These are phyloP conservation scores for Garcia nutans DNA, from an alignment of 345 rosid species.

Conservation along the genomic window DNA sequence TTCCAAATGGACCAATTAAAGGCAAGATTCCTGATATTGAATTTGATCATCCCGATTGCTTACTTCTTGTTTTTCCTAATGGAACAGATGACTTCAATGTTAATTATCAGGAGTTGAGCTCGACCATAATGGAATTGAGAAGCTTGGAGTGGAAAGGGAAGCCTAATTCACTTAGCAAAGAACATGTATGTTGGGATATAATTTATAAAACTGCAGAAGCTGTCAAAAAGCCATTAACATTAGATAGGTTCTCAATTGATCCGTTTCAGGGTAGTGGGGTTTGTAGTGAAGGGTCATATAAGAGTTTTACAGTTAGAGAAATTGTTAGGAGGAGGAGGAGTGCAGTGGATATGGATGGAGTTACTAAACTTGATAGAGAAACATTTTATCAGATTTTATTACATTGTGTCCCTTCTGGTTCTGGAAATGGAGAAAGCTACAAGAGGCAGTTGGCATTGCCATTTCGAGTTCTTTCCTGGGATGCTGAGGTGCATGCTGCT, in stretches of 20 bases:
- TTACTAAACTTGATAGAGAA: slow-evolving; percentile 54
- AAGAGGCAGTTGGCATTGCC: slow-evolving; percentile 60
- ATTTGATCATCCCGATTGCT: slow-evolving; percentile 85
- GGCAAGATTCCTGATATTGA: slow-evolving; percentile 59
- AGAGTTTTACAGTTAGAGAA: slow-evolving; percentile 45
- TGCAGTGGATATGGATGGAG: slow-evolving; percentile 88
- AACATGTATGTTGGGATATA: slow-evolving; percentile 79
- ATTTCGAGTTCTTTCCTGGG: slow-evolving; percentile 79
- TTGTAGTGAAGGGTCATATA: slow-evolving; percentile 47
- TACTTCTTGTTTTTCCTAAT: slow-evolving; percentile 67
- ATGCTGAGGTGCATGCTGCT: slow-evolving; percentile 84
- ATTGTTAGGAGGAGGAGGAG: slow-evolving; percentile 84
- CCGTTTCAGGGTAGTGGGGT: slow-evolving; percentile 48
- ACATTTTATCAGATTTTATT: slow-evolving; percentile 78
- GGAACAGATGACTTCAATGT: slow-evolving; percentile 40
- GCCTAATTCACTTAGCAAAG: slow-evolving; percentile 67
- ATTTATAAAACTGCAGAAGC: slow-evolving; percentile 73
- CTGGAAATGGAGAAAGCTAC: slow-evolving; percentile 46
- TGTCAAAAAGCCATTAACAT: slow-evolving; percentile 53
- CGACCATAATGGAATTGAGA: slow-evolving; percentile 36
- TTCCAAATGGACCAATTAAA: slow-evolving; percentile 44
- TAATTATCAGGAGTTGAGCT: slow-evolving; percentile 46
- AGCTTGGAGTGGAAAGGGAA: slow-evolving; percentile 65
- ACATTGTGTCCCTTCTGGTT: slow-evolving; percentile 84
- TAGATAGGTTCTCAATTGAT: slow-evolving; percentile 33